Base-by-base conservation (phyloP, 441 rosid species). In the Bruguiera hainesii region DNA sequence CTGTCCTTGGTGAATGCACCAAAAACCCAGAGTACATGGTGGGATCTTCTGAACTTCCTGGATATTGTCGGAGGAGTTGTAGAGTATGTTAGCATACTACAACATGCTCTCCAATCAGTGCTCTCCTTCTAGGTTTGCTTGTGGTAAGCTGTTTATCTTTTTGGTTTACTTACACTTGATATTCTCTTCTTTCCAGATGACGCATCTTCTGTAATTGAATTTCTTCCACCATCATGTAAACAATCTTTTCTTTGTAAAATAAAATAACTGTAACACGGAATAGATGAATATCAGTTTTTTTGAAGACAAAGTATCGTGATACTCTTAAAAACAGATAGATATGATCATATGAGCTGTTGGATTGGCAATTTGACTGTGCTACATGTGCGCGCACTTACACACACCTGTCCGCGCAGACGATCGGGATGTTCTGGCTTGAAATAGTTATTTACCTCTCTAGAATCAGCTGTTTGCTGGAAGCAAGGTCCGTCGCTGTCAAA, bases 41-140 rank as follows among this genome's bases (percentile, higher is more conserved):
- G 5, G 98, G 97, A 81, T 75, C 90, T 30, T 29, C 79, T 7
- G 90, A 80, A 21, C 83, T 89, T 61, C 96, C 96, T 21, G 96
- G 98, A 15, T 87, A 78, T 33, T 93, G 98, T 72, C 79, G 93
- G 61, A 89, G 89, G 74, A 91, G 98, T 75, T 93, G 96, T 74
- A 88, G 88, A 71, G 80, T 88, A 51, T 93, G 98, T 79, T 93
- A 81, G 64, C 56, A 62, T 56, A 5, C 29, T 16, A 52, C 39
- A 6, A 8, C 42, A 29, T 10, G 7, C 20, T 29, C 64, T 64
- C 56, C 63, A 60, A 20, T 15, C 35, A 4, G 61, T 61, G 56
- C 7, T 10, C 19, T 49, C 55, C 52, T 4, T 31, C 50, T 33
- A 50, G 56, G 71, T 20, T 13, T 57, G 33, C 46, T 25, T 21